Evolutionary conservation across 805 yeast species (phyloP).

Genomic region (Candida sphagnicola): DNA sequence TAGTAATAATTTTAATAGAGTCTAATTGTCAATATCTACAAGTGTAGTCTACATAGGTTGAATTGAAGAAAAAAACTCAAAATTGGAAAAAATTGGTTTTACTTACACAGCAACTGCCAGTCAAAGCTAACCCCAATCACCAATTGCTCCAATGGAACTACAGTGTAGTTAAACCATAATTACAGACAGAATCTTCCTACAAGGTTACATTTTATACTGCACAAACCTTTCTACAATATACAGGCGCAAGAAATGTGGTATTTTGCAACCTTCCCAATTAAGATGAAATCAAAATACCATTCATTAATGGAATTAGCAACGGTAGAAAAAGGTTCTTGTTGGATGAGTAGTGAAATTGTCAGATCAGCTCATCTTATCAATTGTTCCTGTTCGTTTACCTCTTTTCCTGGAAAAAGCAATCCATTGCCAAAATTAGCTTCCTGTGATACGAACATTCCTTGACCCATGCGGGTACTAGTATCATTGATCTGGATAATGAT

Average conservation of each 20-base stretch:
- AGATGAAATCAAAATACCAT: conserved; percentile 1
- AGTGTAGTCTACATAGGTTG: too few species aligned
- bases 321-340: neutral
- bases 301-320: neutral
- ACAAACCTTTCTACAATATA: too few species aligned
- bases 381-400: neutral
- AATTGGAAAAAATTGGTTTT: too few species aligned
- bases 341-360: neutral
- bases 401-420: neutral
- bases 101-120: too few species aligned
- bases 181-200: too few species aligned
- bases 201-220: too few species aligned
- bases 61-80: too few species aligned
- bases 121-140: too few species aligned
- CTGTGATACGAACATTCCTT: neutral
- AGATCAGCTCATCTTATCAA: neutral
- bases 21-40: too few species aligned
- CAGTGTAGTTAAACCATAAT: too few species aligned
- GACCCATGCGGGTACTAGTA: neutral
- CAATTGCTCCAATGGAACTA: too few species aligned
- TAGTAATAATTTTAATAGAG: too few species aligned
- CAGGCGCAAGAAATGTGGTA: neutral
- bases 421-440: neutral
- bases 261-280: conserved; percentile 3
- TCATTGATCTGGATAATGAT: neutral